These are phyloP conservation scores for Penicillium sp. DNA, from an alignment of 2,329 filamentous ascomycete species.

Conservation along the genomic window DNA sequence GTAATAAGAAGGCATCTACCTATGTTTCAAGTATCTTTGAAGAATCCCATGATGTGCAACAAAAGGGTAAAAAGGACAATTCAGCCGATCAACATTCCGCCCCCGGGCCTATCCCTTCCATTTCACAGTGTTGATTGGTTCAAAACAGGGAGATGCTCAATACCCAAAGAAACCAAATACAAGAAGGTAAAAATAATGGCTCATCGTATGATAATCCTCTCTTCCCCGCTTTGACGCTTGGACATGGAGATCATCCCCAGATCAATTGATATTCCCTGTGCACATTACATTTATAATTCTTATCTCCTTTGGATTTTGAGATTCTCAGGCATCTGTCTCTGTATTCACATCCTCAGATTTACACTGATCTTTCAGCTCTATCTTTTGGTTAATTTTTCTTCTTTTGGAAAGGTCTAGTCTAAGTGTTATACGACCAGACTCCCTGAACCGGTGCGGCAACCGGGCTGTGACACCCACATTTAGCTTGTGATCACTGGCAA, in stretches of 20 bases:
- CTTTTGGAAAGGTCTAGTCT: not conserved
- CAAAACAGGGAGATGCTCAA: not conserved
- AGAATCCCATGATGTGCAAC: not conserved
- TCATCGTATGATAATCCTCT: slow-evolving; percentile 5
- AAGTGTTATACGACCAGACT: not conserved
- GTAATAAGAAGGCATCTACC: not conserved
- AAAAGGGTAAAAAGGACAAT: slow-evolving; percentile 1
- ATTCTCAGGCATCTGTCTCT: not conserved
- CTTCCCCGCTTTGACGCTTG: slow-evolving; percentile 22
- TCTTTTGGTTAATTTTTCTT: not conserved
- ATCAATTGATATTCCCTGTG: not conserved
- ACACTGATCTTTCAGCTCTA: not conserved
- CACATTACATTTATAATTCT: not conserved
- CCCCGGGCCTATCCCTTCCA: slow-evolving; percentile 19
- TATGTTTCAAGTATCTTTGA: not conserved
- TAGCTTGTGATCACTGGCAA: not conserved
- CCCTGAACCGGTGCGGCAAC: not conserved
- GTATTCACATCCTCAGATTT: not conserved
- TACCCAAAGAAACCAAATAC: not conserved
- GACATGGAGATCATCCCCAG: slow-evolving; percentile 21
- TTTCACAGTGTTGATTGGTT: slow-evolving; percentile 16
- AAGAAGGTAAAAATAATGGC: no score
- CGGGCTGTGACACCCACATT: not conserved
- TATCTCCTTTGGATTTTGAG: not conserved
- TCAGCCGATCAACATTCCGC: slow-evolving; percentile 25